phyloP scores from a whole-genome alignment of 2,329 filamentous ascomycete genomes.

The Grosmannia clavigera region DNA sequence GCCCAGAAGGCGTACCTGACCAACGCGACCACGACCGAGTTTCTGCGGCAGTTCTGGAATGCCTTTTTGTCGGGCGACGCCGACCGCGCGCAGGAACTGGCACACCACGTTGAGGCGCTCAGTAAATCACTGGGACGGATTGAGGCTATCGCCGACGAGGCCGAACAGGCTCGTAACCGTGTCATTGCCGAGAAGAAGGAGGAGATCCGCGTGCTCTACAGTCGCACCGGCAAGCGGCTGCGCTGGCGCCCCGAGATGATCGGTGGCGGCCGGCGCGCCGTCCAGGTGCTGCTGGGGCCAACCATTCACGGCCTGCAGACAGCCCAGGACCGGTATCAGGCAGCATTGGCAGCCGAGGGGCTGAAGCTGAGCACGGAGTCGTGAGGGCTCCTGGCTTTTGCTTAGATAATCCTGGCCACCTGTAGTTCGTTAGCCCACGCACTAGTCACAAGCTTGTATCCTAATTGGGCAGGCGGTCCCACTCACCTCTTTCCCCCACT shows the following conservation, averaged over 20 bases:
- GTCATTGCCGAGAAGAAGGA: conserved; percentile 54
- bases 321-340: conserved; percentile 34
- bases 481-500: not conserved
- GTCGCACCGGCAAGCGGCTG: conserved; percentile 61
- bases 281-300: conserved; percentile 64
- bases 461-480: not conserved
- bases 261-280: conserved; percentile 62
- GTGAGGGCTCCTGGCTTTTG: not conserved
- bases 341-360: conserved; percentile 13
- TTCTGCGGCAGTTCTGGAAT: conserved; percentile 94
- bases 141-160: conserved; percentile 64
- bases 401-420: not conserved
- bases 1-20: conserved; percentile 52
- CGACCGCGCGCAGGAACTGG: conserved; percentile 67
- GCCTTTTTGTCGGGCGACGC: conserved; percentile 82
- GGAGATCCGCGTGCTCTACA: conserved; percentile 57
- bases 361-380: conserved; percentile 11
- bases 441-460: not conserved
- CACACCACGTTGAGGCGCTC: conserved; percentile 71
- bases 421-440: not conserved
- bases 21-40: conserved; percentile 88
- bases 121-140: conserved; percentile 67
- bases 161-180: conserved; percentile 60
- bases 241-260: conserved; percentile 56
- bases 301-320: conserved; percentile 57